Percentiles rank a stretch among this genome's conserved stretches.
Evolutionary conservation across 2,329 filamentous ascomycete genomes (phyloP).

Genomic region (Cercospora sp.): DNA sequence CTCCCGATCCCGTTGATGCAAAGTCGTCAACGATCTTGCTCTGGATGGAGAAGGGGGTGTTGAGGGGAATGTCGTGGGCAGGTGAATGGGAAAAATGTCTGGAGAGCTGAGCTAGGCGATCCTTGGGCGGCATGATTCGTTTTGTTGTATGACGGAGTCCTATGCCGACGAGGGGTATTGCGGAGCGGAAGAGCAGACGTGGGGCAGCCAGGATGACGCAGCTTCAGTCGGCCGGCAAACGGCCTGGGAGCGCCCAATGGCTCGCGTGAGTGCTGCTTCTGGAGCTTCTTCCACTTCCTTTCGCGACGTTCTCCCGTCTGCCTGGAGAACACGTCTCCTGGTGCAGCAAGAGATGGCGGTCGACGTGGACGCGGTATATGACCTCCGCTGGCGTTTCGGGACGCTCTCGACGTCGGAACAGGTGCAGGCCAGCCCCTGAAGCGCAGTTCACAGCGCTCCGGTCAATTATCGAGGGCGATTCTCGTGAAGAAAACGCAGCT

Average conservation of each 20-base stretch:
- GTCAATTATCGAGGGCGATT: slow-evolving; percentile 12
- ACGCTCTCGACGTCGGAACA: neutral
- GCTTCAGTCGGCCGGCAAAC: neutral
- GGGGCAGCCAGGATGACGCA: slow-evolving; percentile 24
- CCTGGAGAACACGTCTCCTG: neutral
- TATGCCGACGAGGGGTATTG: slow-evolving; percentile 15
- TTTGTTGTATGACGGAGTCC: slow-evolving; percentile 4
- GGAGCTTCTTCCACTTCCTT: neutral
- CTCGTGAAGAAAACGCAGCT: slow-evolving; percentile 12
- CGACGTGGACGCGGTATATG: neutral
- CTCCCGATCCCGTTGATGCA: slow-evolving; percentile 15
- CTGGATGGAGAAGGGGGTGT: slow-evolving; percentile 65
- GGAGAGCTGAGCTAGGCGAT: slow-evolving; percentile 57
- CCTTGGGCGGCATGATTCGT: slow-evolving; percentile 38
- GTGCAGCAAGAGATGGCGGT: neutral
- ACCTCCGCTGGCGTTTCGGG: neutral
- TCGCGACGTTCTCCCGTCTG: neutral
- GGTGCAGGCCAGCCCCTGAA: slow-evolving; percentile 3
- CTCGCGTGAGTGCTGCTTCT: neutral
- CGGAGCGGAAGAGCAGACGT: slow-evolving; percentile 16
- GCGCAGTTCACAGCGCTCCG: slow-evolving; percentile 2
- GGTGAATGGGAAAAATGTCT: slow-evolving; percentile 60
- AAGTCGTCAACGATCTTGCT: slow-evolving; percentile 41
- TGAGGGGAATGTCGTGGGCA: slow-evolving; percentile 57
- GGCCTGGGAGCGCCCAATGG: slow-evolving; percentile 4